These are phyloP conservation scores for Annulohypoxylon nitens DNA, from an alignment of 495 filamentous ascomycete species.

Conservation along the genomic window DNA sequence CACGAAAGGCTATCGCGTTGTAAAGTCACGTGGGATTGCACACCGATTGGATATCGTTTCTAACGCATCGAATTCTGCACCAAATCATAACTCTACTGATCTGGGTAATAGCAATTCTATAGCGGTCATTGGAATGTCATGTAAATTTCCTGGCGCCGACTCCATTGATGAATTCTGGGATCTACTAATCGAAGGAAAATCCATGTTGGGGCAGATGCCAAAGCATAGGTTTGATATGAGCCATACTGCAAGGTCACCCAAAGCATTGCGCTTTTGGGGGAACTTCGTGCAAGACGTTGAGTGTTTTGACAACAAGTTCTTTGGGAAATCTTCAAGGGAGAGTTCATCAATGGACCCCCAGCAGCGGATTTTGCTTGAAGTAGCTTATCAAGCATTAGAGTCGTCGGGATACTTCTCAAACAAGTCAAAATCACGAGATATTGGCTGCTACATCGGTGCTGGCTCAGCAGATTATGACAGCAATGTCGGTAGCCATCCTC, in stretches of 20 bases:
- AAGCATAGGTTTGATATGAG: too few species aligned
- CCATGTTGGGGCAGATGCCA: background rate
- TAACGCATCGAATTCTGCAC: too few species aligned
- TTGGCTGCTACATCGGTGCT: conserved; percentile 64
- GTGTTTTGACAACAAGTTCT: conserved; percentile 65
- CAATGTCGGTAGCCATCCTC: conserved; percentile 26
- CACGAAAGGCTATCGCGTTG: too few species aligned
- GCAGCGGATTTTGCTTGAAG: conserved; percentile 58
- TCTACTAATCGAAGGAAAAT: background rate
- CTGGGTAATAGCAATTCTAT: too few species aligned
- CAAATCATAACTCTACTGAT: background rate
- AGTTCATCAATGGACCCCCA: conserved; percentile 60
- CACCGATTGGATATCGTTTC: too few species aligned
- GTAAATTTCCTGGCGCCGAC: background rate
- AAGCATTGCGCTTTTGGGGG: conserved; percentile 13
- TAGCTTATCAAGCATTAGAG: conserved; percentile 63
- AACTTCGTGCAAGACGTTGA: conserved; percentile 47
- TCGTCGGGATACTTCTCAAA: conserved; percentile 36
- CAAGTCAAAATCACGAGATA: conserved; percentile 49
- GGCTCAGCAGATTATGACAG: conserved; percentile 58
- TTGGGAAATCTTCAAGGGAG: conserved; percentile 59
- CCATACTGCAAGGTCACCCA: background rate
- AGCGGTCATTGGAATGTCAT: background rate
- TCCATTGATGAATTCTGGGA: background rate
- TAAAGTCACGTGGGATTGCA: too few species aligned